These are phyloP conservation scores for Saraca asoca DNA, from an alignment of 331 rosid genomes.

Conservation along the genomic window DNA sequence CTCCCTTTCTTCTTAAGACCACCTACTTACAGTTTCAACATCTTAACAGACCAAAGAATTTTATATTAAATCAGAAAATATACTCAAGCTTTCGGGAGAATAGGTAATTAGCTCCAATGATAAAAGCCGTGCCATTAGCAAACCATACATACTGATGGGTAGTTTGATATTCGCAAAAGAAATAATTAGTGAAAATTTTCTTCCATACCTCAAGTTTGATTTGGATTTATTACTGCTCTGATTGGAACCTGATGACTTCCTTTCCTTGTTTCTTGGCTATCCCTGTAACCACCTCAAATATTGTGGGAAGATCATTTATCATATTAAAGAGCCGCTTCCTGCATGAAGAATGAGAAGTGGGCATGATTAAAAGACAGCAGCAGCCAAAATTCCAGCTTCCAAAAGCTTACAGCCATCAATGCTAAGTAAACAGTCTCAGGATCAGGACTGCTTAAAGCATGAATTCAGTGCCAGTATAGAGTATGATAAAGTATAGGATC, in stretches of 20 bases:
- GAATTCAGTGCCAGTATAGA: too few species aligned
- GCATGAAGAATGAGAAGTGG: constrained; percentile 38
- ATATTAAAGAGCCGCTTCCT: constrained; percentile 78
- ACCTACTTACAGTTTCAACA: not conserved
- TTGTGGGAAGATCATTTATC: constrained; percentile 84
- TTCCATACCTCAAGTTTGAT: constrained; percentile 60
- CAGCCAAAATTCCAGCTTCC: constrained; percentile 19
- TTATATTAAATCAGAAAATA: not conserved
- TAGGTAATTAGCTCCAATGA: not conserved
- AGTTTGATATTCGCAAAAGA: constrained; percentile 7
- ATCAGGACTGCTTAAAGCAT: too few species aligned
- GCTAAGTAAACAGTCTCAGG: too few species aligned
- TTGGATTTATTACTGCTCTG: constrained; percentile 75
- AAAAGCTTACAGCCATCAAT: too few species aligned
- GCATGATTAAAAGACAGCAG: constrained; percentile 20
- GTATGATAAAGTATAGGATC: too few species aligned
- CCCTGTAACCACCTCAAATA: constrained; percentile 76
- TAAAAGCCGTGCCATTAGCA: constrained; percentile 1
- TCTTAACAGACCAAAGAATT: not conserved
- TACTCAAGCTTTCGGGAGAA: not conserved
- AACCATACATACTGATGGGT: not conserved
- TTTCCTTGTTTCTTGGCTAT: constrained; percentile 65
- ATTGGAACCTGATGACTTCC: constrained; percentile 70
- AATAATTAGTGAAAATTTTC: not conserved
- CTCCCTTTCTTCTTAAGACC: not conserved